phyloP scores from a whole-genome alignment of 768 basidiomycete species.

The Xerocomellus chrysenteron region DNA sequence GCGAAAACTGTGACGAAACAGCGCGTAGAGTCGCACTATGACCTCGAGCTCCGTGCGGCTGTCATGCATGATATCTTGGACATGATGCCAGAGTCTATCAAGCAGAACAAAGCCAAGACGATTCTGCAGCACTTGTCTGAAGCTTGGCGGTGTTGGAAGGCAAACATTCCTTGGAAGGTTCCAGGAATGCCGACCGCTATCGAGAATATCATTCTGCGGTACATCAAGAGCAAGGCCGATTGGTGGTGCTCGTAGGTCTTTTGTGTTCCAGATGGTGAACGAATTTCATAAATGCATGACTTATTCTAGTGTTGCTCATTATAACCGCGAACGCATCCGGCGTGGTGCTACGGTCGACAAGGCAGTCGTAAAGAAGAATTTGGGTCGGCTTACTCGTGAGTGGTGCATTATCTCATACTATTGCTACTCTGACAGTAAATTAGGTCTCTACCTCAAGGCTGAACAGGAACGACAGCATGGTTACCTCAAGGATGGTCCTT shows the following conservation, averaged over 20 bases:
- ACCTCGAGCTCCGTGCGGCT: constrained; percentile 93
- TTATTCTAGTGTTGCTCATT: constrained; percentile 78
- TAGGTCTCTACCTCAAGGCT: constrained; percentile 91
- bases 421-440: constrained; percentile 3
- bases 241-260: constrained; percentile 90
- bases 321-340: constrained; percentile 96
- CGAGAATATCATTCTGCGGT: constrained; percentile 97
- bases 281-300: neutral
- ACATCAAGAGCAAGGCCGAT: constrained; percentile 99
- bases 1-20: constrained; percentile 99
- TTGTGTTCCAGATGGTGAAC: neutral
- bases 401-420: constrained; percentile 4
- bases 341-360: constrained; percentile 98
- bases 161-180: constrained; percentile 99
- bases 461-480: constrained; percentile 99
- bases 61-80: constrained; percentile 99
- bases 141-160: constrained; percentile 98
- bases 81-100: constrained; percentile 99
- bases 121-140: constrained; percentile 97
- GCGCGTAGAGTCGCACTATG: constrained; percentile 97
- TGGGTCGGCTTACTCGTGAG: constrained; percentile 93
- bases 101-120: constrained; percentile 99
- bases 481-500: constrained; percentile 98
- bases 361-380: constrained; percentile 98
- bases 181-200: constrained; percentile 99